Evolutionary conservation across 2,329 filamentous ascomycete genomes (phyloP).

Genomic region (Chrysoporthe cubensis): DNA sequence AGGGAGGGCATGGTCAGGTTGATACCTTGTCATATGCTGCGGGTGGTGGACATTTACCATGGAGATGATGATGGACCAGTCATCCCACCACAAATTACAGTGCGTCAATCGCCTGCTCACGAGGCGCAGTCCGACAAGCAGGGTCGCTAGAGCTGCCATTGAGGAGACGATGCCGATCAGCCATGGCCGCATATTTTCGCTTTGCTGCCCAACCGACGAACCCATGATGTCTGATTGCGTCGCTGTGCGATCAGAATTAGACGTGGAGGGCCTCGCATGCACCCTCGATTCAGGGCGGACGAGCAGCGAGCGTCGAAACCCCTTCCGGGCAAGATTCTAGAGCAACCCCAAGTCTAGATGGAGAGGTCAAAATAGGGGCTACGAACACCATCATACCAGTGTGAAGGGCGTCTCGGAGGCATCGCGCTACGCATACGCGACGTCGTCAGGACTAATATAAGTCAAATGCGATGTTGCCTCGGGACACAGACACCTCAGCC

Average conservation of each 20-base stretch:
- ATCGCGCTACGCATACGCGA: background rate
- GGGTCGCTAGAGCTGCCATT: slow-evolving; percentile 46
- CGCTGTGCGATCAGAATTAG: background rate
- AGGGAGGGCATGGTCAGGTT: background rate
- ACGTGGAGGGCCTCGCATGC: background rate
- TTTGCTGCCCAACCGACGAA: slow-evolving; percentile 37
- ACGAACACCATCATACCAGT: background rate
- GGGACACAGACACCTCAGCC: background rate
- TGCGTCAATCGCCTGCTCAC: slow-evolving; percentile 46
- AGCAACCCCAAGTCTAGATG: background rate
- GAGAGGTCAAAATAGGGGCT: too few species aligned
- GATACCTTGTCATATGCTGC: slow-evolving; percentile 3
- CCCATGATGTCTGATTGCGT: background rate
- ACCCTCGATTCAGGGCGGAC: background rate
- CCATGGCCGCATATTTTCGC: slow-evolving; percentile 48
- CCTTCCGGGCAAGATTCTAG: background rate
- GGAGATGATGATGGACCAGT: slow-evolving; percentile 53
- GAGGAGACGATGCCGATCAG: slow-evolving; percentile 44
- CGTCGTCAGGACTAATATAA: background rate
- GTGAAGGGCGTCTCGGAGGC: background rate
- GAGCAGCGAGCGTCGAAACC: background rate
- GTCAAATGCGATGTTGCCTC: background rate
- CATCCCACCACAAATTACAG: slow-evolving; percentile 54
- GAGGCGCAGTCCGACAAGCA: slow-evolving; percentile 45
- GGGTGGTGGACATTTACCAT: slow-evolving; percentile 41